Conservation (phyloP, 164 flowering plant species). For the Tinospora cordifolia region DNA sequence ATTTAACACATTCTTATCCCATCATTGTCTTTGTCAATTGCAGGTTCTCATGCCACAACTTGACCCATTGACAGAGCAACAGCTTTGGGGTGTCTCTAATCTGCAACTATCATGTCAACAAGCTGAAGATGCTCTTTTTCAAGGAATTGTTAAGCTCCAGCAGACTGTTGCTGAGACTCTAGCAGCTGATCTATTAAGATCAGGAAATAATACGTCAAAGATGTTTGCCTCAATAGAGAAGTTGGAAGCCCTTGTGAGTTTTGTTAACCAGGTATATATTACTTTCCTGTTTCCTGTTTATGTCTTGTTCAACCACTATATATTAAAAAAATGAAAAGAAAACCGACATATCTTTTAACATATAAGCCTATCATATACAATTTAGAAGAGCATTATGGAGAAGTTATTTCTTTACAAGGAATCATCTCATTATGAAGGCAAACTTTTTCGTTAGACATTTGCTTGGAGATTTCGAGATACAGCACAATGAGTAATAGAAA, state of each 20-base stretch:
- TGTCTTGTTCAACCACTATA: not conserved
- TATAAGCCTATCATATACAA: not conserved
- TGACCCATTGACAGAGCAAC: conserved; percentile 63
- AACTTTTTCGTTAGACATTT: not conserved
- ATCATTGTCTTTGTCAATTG: conserved; percentile 12
- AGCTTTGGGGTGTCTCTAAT: conserved; percentile 38
- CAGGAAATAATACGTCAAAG: conserved; percentile 52
- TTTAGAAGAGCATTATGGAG: not conserved
- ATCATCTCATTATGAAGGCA: not conserved
- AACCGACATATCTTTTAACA: not conserved
- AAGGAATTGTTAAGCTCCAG: conserved; percentile 88
- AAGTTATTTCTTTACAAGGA: not conserved
- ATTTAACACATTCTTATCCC: not conserved
- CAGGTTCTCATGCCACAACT: conserved; percentile 78
- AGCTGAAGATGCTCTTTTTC: conserved; percentile 91
- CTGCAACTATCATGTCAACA: conserved; percentile 77
- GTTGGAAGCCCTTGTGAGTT: conserved; percentile 62
- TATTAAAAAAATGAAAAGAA: not conserved
- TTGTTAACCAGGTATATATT: conserved; percentile 59
- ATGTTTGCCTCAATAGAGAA: conserved; percentile 57
- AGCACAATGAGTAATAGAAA: no score
- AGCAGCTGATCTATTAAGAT: conserved; percentile 43
- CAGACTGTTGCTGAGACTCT: conserved; percentile 50
- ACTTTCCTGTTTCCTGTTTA: not conserved
- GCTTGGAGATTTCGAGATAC: no score